Base-by-base conservation (phyloP, 495 filamentous ascomycete genomes). In the Aspergillus biplanus region DNA sequence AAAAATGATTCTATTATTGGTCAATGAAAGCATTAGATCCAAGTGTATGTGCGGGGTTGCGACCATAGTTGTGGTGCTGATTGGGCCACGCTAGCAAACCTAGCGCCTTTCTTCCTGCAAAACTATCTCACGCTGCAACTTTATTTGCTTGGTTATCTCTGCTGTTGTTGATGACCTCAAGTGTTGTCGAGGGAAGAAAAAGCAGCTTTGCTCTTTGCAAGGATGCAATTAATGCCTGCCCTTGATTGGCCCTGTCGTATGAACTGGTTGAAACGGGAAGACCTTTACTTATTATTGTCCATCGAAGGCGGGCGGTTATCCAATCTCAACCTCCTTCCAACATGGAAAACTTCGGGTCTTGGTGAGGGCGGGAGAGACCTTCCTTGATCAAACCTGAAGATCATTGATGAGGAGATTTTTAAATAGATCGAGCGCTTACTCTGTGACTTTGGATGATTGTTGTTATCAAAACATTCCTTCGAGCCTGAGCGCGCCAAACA, bases 21-120 rank as follows among this genome's bases (percentile, higher is more conserved):
- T 18, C 21, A 18, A 27, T 39, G 46, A 8, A 49, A 63, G 21
- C n/a, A 44, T 52, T 54, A 42, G 62, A 32, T 35, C 52, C 52
- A 56, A 49, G n/a, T n/a, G 21, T 50, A 33, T 44, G 64, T 66
- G 67, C 67, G 67, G 67, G 67, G 67, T 66, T 62, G 18, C 7
- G 31, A 31, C 21, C 33, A 47, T 52, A 33, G 39, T 57, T 46
- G 6, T 32, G 6, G 8, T 44, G 44, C n/a, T 66, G 34, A 69
- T 69, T 66, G 64, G 67, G 33, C 53, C 42, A 63, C 46, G 49
- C 32, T 52, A 39, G 32, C 58, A 50, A 15, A 4, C 21, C 52
- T 66, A 66, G 67, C 53, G 67, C 58, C 58, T 49, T 46, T 58
- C 18, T 46, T 57, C 49, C 61, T 60, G 53, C 58, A 58, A 54